Base-by-base conservation (phyloP, 768 basidiomycete species). In the Lyophyllum atratum region DNA sequence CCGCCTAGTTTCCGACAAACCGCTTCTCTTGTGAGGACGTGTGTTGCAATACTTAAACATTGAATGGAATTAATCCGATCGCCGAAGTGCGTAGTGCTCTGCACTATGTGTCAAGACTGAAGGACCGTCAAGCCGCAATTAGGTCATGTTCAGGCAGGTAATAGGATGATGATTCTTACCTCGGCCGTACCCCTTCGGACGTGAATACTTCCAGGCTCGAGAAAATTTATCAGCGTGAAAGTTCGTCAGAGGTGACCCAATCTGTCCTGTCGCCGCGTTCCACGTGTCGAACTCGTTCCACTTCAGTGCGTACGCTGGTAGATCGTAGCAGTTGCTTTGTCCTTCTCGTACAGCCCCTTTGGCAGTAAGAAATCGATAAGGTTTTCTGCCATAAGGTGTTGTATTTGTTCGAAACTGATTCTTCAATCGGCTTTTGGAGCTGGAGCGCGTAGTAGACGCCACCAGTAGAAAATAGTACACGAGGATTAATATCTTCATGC, bases 221-320 rank as follows among this genome's bases (percentile, higher is more conserved):
- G 63, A 34, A 17, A 69, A 49, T 14, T 55, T 34, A 8, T 67
- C 61, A 12, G 49, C 22, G 21, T 55, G 54, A 34, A 58, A 57
- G 24, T 52, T 55, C n/a, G 29, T 31, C 11, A 24, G 33, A 17
- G 57, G 48, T 19, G 44, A 62, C 12, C 55, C 54, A n/a, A 50
- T 54, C n/a, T 53, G 49, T 49, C 54, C 59, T 19, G 66, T 58
- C 10, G 68, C 59, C 26, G 50, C 26, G 24, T 70, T 68, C 72
- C 69, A 74, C 44, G 66, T 60, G 15, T 56, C 53, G 4, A 61
- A n/a, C 42, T 70, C 68, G 12, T 66, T 66, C 72, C 70, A 72
- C 42, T 63, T 61, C 22, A 72, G 19, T 12, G 70, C 66, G 42
- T 64, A 65, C 14, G 62, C 52, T 61, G 34, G 54, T 72, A 52